Base-by-base conservation (phyloP, 768 basidiomycete species). In the Pleurotus djamor region DNA sequence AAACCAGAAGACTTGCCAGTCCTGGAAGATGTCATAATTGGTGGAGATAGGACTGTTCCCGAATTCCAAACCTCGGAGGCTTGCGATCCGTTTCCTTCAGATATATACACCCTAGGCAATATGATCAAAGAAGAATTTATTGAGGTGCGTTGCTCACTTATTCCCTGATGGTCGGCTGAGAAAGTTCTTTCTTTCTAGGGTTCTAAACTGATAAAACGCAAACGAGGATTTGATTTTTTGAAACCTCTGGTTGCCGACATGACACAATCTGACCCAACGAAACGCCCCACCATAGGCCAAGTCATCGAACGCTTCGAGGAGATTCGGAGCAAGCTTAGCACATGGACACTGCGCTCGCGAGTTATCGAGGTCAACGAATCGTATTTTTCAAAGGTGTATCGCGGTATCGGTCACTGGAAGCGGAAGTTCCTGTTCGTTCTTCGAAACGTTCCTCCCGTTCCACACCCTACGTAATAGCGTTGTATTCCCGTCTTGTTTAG, bases 1-100 rank as follows among this genome's bases (percentile, higher is more conserved):
- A 51, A 61, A 9, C 69, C 74, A 0, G 50, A 66, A 0, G 64
- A 72, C 4, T 58, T 64, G 0, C 49, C 64, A 0, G 74, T 76
- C 0, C 61, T 60, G 0, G 73, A 71, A 34, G 45, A 60, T 4
- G 69, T 73, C 0, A 66, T 77, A 2, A 61, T 62, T 6, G 81
- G 79, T 0, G 79, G 74, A 2, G 81, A 84, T 63, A 78, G 71
- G 59, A 64, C 73, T 2, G 73, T 74, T 0, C 75, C 74, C 3
- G 76, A 77, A 48, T 71, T 73, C 41, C 64, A 67, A 32, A 64
- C 66, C 2, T 43, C 60, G 2, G 58, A 62, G 1, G 65, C 66
- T 10, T 60, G 68, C 32, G 58, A 76, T 59, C 70, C 74, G 0
- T 77, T 77, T 33, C 62, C 70, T 0, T 72, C 70, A 0, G 76